A percentile compares a stretch with the other conserved stretches of the same genome.
Evolutionary conservation across 2,329 filamentous ascomycete species (phyloP).

Genomic region (Rasamsonia emersonii): DNA sequence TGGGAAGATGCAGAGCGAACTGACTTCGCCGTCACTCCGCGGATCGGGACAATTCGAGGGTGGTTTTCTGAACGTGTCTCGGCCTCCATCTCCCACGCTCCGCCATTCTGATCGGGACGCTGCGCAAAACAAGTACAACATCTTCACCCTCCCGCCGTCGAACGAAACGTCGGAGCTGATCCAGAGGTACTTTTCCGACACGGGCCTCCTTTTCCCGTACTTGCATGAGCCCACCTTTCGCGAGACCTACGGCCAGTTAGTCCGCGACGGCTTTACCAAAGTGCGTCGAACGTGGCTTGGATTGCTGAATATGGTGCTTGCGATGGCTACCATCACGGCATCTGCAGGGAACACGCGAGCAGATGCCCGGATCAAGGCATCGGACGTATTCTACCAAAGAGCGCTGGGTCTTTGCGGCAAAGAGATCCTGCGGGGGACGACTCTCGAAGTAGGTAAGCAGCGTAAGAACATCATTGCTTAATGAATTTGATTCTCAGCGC

Average conservation of each 20-base stretch:
- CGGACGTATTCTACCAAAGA: constrained; percentile 15
- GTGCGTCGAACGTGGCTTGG: constrained; percentile 24
- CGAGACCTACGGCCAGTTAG: constrained; percentile 16
- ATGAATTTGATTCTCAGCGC: too few species aligned
- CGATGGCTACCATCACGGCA: constrained; percentile 17
- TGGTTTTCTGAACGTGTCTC: constrained; percentile 14
- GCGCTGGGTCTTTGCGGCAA: constrained; percentile 14
- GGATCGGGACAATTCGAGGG: constrained; percentile 8
- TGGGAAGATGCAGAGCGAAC: constrained; percentile 9
- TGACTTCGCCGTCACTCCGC: neutral
- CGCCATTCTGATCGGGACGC: neutral
- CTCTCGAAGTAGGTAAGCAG: constrained; percentile 18
- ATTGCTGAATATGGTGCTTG: constrained; percentile 21
- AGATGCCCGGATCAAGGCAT: constrained; percentile 9
- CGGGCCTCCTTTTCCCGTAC: constrained; percentile 22
- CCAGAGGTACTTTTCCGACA: constrained; percentile 16
- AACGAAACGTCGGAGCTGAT: constrained; percentile 13
- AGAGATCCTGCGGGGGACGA: constrained; percentile 14
- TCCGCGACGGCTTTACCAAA: constrained; percentile 12
- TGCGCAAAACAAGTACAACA: constrained; percentile 4
- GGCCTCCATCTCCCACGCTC: constrained; percentile 9
- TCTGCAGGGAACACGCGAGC: constrained; percentile 7
- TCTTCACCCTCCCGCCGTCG: constrained; percentile 11
- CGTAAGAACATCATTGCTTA: constrained; percentile 26
- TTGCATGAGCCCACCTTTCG: constrained; percentile 18